A percentile compares a stretch with the other conserved stretches of the same genome.
Conservation (phyloP, 768 basidiomycete genomes). For the Leccinellum albellum region DNA sequence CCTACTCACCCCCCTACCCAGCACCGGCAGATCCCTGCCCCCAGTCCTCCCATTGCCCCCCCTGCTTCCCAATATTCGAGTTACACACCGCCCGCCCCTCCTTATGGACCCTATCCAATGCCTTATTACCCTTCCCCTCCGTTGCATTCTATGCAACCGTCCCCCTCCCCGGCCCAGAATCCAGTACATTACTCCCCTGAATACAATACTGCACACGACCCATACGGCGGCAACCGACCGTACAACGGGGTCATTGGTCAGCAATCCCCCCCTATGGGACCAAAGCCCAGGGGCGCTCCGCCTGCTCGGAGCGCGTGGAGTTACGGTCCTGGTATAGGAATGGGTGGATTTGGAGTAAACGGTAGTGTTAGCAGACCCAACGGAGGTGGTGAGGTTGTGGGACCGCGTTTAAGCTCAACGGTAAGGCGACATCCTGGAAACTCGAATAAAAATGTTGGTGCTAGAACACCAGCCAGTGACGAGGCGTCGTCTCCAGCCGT, state of each 20-base stretch:
- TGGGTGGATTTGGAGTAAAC: conserved; percentile 40
- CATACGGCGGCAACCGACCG: conserved; percentile 19
- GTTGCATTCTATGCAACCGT: conserved; percentile 24
- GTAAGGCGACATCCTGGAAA: conserved; percentile 49
- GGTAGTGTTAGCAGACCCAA: conserved; percentile 22
- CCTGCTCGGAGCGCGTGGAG: conserved; percentile 59
- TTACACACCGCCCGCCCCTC: conserved; percentile 29
- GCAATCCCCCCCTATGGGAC: conserved; percentile 25
- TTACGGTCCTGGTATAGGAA: conserved; percentile 60
- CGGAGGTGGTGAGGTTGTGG: conserved; percentile 47
- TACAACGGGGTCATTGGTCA: conserved; percentile 32
- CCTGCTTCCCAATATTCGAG: conserved; percentile 31
- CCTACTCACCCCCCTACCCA: conserved; percentile 41
- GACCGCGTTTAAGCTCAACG: conserved; percentile 56
- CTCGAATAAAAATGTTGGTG: conserved; percentile 49
- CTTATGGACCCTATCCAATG: conserved; percentile 36
- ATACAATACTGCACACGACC: conserved; percentile 27
- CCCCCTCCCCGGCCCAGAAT: conserved; percentile 25
- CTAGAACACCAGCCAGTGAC: conserved; percentile 63
- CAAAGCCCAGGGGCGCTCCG: conserved; percentile 33
- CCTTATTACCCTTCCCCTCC: conserved; percentile 31
- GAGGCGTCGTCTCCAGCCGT: conserved; percentile 76
- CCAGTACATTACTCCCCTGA: conserved; percentile 27
- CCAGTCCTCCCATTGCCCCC: conserved; percentile 30
- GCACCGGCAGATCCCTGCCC: conserved; percentile 32